Conservation (phyloP, 306 rosid species). For the Rosa persica region DNA sequence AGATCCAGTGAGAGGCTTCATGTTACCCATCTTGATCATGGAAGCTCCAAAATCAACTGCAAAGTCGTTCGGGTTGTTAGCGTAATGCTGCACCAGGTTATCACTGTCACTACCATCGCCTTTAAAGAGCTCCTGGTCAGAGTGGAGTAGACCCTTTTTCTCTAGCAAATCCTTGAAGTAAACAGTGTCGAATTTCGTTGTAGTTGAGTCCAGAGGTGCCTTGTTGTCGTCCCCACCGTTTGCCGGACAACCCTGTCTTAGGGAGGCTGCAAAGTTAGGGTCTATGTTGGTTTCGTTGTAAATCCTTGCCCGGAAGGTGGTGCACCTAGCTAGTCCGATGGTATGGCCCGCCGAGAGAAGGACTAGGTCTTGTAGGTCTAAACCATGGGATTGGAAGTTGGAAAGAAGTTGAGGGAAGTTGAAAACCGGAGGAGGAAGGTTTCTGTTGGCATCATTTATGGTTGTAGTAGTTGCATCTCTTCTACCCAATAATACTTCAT, state of each 20-base stretch:
- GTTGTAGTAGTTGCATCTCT: constrained; percentile 40
- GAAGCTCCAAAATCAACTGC: constrained; percentile 28
- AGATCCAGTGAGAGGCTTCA: constrained; percentile 35
- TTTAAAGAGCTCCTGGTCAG: constrained; percentile 42
- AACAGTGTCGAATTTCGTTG: constrained; percentile 11
- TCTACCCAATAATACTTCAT: constrained; percentile 33
- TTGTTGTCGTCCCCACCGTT: constrained; percentile 23
- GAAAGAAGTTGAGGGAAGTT: constrained; percentile 34
- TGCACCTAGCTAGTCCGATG: constrained; percentile 32
- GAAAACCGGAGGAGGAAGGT: constrained; percentile 35
- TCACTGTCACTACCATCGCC: constrained; percentile 25
- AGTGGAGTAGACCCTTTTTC: constrained; percentile 35
- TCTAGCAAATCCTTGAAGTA: constrained; percentile 33
- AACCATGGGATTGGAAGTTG: constrained; percentile 39
- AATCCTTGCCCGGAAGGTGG: constrained; percentile 23
- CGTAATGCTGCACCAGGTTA: constrained; percentile 24
- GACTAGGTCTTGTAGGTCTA: constrained; percentile 33
- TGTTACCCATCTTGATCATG: constrained; percentile 43
- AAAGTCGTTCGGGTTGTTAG: background rate
- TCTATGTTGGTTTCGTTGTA: constrained; percentile 39
- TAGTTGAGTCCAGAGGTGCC: constrained; percentile 17
- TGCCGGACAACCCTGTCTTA: constrained; percentile 23
- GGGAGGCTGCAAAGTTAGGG: constrained; percentile 17
- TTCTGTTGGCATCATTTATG: constrained; percentile 17
- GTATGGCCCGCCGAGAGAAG: constrained; percentile 37